These are phyloP conservation scores for Psophocarpus tetragonolobus DNA, from an alignment of 306 rosid genomes.

Conservation along the genomic window DNA sequence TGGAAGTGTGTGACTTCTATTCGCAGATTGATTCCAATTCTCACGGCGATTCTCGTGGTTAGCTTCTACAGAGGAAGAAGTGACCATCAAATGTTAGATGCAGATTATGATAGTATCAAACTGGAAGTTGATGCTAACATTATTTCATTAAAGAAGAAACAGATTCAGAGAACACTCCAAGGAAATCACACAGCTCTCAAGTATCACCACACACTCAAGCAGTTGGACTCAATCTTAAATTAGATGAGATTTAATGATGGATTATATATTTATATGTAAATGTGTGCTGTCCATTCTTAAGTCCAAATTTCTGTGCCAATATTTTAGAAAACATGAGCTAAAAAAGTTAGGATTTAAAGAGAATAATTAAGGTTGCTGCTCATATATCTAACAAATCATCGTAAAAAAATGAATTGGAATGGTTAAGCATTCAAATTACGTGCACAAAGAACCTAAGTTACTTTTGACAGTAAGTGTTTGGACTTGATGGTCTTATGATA, in stretches of 20 bases:
- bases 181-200: background rate
- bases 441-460: background rate
- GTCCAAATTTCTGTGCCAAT: background rate
- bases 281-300: slow-evolving; percentile 6
- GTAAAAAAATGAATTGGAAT: slow-evolving; percentile 3
- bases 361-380: background rate
- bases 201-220: background rate
- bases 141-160: slow-evolving; percentile 9
- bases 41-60: slow-evolving; percentile 55
- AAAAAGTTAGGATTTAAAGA: background rate
- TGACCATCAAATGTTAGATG: slow-evolving; percentile 23
- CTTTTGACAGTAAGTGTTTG: slow-evolving; percentile 1
- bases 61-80: slow-evolving; percentile 52
- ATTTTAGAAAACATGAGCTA: background rate
- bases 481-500: background rate
- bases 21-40: slow-evolving; percentile 59
- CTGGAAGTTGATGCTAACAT: background rate
- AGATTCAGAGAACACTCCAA: slow-evolving; percentile 1
- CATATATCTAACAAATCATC: background rate
- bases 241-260: background rate
- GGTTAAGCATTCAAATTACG: slow-evolving; percentile 14
- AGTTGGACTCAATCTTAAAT: background rate
- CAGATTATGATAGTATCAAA: slow-evolving; percentile 5
- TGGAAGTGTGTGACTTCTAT: slow-evolving; percentile 74
- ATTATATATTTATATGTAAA: background rate